phyloP scores from a whole-genome alignment of 768 basidiomycete species.

The Gautieria morchelliformis region DNA sequence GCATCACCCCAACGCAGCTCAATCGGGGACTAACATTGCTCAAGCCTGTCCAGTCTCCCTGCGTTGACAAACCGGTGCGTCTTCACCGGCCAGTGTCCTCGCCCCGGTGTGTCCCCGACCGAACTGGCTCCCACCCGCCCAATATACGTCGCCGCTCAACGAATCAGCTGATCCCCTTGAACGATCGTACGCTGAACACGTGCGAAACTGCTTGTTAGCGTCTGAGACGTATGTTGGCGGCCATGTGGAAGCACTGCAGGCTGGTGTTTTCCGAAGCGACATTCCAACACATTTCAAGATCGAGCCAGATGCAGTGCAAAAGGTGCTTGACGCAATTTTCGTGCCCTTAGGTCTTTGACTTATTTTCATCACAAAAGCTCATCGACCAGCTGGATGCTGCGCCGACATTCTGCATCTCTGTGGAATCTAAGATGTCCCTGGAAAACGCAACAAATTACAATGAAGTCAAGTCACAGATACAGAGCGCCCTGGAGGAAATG shows the following conservation, averaged over 20 bases:
- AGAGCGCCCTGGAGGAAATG: conserved; percentile 70
- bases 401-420: conserved; percentile 75
- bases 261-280: not conserved
- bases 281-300: conserved; percentile 71
- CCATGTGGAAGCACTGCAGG: conserved; percentile 59
- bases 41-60: no score
- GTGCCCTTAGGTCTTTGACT: not conserved
- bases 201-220: no score
- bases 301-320: conserved; percentile 74
- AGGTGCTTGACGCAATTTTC: conserved; percentile 36
- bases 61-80: no score
- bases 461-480: conserved; percentile 77
- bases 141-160: no score
- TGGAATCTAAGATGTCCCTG: conserved; percentile 72
- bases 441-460: conserved; percentile 92
- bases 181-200: no score
- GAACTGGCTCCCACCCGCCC: no score
- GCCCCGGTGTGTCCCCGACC: no score
- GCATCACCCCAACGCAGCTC: no score
- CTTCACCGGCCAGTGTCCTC: no score
- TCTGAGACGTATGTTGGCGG: conserved; percentile 99
- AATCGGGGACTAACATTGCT: no score
- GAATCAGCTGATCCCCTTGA: no score
- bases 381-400: conserved; percentile 93
- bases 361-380: conserved; percentile 38